These are phyloP conservation scores for Anaeromyces robustus DNA, from an alignment of 192 early-diverging fungal genomes.

Conservation along the genomic window DNA sequence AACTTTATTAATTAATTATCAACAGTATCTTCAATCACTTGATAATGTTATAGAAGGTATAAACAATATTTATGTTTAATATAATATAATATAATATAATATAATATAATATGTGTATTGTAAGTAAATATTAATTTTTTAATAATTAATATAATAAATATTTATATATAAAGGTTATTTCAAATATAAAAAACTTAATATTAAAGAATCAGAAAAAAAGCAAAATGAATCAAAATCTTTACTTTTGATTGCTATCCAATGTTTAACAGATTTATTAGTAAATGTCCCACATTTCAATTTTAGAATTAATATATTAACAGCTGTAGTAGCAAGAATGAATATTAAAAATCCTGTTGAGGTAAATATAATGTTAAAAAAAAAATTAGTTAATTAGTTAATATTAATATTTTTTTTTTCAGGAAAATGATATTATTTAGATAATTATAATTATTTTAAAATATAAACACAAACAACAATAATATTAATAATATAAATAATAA, in stretches of 20 bases:
- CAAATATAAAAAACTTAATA: conserved; percentile 1
- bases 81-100: conserved; percentile 13
- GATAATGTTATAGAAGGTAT: conserved; percentile 25
- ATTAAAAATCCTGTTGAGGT: conserved; percentile 28
- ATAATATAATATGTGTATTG: too few species aligned
- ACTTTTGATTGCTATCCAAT: conserved; percentile 51
- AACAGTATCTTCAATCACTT: conserved; percentile 64
- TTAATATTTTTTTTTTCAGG: too few species aligned
- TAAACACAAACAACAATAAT: too few species aligned
- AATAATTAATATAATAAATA: too few species aligned
- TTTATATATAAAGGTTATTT: background rate
- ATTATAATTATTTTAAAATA: too few species aligned
- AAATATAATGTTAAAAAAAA: background rate
- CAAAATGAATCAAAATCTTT: conserved; percentile 4
- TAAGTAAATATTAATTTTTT: too few species aligned
- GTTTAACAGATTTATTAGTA: conserved; percentile 66
- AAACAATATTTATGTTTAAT: conserved; percentile 19
- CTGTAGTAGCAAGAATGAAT: conserved; percentile 63
- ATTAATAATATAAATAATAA: too few species aligned
- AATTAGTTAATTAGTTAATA: too few species aligned
- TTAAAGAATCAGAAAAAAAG: background rate
- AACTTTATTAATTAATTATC: conserved; percentile 62
- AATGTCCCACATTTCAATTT: conserved; percentile 91
- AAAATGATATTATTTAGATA: too few species aligned
- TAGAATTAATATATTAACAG: conserved; percentile 71